Evolutionary conservation across 2,329 filamentous ascomycete genomes (phyloP), one percentile per base, ranked within the genome.

Genomic region (Tricladium varicosporioides): DNA sequence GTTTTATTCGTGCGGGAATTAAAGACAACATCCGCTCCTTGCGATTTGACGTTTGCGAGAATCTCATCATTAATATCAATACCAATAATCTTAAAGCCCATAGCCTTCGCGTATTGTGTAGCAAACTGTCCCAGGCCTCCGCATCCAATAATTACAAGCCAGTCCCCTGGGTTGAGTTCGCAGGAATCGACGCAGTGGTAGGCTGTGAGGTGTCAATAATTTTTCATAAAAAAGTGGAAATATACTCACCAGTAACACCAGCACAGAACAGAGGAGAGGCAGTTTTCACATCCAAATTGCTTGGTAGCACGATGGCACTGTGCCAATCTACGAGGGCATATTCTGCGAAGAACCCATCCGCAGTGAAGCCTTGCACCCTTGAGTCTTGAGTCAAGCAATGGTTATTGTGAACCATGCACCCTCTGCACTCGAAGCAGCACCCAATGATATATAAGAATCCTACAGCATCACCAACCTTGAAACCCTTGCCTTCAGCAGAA

Each of bases 231-330:
- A 11, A 4, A 13, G 36, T 10, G 36, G 36, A 40, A 40, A n/a
- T 10, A 11, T 13, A 10, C 54, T 45, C 15, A 58, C 51, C 48
- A 1, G 78, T 80, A 48, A 80, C 74, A 0, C 78, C 78, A 1
- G 78, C 78, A 60, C 78, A 80, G 63, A 80, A 78, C 3, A 81
- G 61, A 14, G 77, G 74, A 36, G 76, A 70, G 5, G 71, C 67
- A 19, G 56, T 69, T 43, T 67, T 68, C 50, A 74, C 66, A 33
- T 74, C 69, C 53, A 71, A 18, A 18, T 8, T 57, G 47, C 72
- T 63, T 14, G 76, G 74, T 3, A 78, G 66, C 40, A 72, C 67
- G 4, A 76, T 69, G 0, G 74, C 73, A 63, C 75, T 77, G 60
- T 73, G 75, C 62, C 73, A 75, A 59, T 78, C 76, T 5, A 77